phyloP scores from a whole-genome alignment of 176 grass and related monocot genomes.

The Juncus inflexus region DNA sequence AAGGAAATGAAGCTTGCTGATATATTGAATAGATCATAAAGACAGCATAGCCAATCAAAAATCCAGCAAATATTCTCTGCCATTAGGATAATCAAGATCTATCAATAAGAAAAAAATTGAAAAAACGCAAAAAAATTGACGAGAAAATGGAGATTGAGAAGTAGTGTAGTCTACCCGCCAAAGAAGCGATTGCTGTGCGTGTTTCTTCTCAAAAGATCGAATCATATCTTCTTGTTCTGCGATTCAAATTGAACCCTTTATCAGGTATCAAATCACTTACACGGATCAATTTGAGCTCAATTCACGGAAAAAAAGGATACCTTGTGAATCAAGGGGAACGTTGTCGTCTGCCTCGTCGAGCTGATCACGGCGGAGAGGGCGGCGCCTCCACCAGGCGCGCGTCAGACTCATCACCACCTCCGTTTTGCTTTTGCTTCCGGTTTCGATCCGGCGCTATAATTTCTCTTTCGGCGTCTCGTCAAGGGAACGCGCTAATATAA shows the following conservation, averaged over 20 bases:
- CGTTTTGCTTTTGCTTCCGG: neutral
- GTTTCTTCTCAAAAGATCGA: slow-evolving; percentile 65
- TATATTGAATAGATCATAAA: slow-evolving; percentile 71
- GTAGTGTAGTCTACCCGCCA: slow-evolving; percentile 57
- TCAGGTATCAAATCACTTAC: neutral
- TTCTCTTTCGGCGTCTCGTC: too few species aligned
- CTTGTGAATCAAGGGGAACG: slow-evolving; percentile 72
- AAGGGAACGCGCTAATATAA: too few species aligned
- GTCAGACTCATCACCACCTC: slow-evolving; percentile 24
- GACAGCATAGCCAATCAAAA: slow-evolving; percentile 53
- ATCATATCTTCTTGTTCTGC: slow-evolving; percentile 95
- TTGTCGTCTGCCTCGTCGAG: slow-evolving; percentile 41
- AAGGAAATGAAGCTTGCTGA: slow-evolving; percentile 77
- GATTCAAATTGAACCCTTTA: neutral
- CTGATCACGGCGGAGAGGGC: slow-evolving; percentile 26
- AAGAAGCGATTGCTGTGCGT: slow-evolving; percentile 49
- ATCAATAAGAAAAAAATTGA: slow-evolving; percentile 12
- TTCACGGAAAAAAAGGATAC: slow-evolving; percentile 16
- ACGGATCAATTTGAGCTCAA: neutral
- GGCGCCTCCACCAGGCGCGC: slow-evolving; percentile 63
- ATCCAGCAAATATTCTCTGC: slow-evolving; percentile 63
- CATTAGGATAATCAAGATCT: slow-evolving; percentile 17
- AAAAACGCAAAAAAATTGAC: too few species aligned
- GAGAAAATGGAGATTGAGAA: neutral
- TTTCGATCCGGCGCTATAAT: too few species aligned